Evolutionary conservation across 768 basidiomycete species (phyloP).

Genomic region (Boletus vinaceobasis): DNA sequence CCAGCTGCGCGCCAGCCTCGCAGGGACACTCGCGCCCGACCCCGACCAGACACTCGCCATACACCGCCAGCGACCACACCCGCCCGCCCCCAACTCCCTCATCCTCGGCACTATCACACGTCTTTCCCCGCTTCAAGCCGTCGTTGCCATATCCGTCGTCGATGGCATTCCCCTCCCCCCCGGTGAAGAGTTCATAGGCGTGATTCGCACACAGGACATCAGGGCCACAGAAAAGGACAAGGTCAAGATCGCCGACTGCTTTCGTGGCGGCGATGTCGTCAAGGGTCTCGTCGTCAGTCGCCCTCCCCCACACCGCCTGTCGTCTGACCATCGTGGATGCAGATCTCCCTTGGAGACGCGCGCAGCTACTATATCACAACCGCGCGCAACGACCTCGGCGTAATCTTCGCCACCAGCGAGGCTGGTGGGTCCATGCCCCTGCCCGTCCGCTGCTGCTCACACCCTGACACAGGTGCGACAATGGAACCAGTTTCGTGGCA

Average conservation of each 20-base stretch:
- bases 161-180: slow-evolving; percentile 78
- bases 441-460: slow-evolving; percentile 2
- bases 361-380: slow-evolving; percentile 91
- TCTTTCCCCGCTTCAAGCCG: slow-evolving; percentile 79
- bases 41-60: slow-evolving; percentile 54
- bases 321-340: slow-evolving; percentile 4
- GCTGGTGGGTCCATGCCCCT: slow-evolving; percentile 50
- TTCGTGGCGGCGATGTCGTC: slow-evolving; percentile 88
- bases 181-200: slow-evolving; percentile 86
- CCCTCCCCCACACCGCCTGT: neutral
- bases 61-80: slow-evolving; percentile 63
- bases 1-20: slow-evolving; percentile 63
- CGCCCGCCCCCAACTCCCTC: slow-evolving; percentile 70
- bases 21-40: slow-evolving; percentile 51
- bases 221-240: slow-evolving; percentile 88
- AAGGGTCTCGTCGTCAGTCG: slow-evolving; percentile 75
- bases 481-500: slow-evolving; percentile 89
- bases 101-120: slow-evolving; percentile 82
- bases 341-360: slow-evolving; percentile 92
- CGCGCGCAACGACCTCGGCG: slow-evolving; percentile 85
- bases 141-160: slow-evolving; percentile 80
- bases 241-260: slow-evolving; percentile 87
- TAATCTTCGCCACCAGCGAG: slow-evolving; percentile 88
- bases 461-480: slow-evolving; percentile 53
- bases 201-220: slow-evolving; percentile 86